Evolutionary conservation across 371 early-diverging fungal species (phyloP), one percentile per base, ranked within the genome.

Genomic region (Mucor ambiguus): DNA sequence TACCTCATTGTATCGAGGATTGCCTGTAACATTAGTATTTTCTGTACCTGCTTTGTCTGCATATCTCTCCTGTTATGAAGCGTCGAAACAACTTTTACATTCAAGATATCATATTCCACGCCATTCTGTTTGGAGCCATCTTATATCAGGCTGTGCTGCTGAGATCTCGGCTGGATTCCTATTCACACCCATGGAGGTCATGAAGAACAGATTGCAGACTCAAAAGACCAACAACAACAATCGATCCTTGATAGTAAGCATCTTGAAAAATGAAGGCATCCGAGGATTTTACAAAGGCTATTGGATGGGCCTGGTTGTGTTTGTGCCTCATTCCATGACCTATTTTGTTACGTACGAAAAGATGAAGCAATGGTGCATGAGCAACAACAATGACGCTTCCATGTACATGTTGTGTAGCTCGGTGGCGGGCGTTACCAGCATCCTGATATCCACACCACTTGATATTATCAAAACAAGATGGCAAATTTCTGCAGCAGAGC

Each of bases 401-500:
- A 79, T 81, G 5, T 90, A 67, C 88, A 67, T 90, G 49, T 24
- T 78, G 6, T 89, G 87, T 67, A 86, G 93, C 4, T 82, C 78
- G 5, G 49, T 86, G 0, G 82, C 93, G 1, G 88, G 90, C 20
- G 79, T 87, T 0, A 61, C 90, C 2, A 89, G 90, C 16, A 72
- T 76, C 20, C 37, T 82, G 2, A 37, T 92, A 0, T 88, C 90
- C 2, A 94, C 93, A 33, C 83, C 87, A 1, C 70, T 91, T 2
- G 95, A 95, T 69, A 87, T 93, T n/a, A 85, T 94, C 44, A 93
- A 93, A 68, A 95, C 95, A 29, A 83, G 93, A 6, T 89, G 90
- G 83, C 95, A 95, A 66, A 80, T 90, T 16, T 83, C 86, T 4
- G 75, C 73, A 2, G 69, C 75, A 20, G 77, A 83, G 14, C 72